Evolutionary conservation across 441 rosid genomes (phyloP).

Genomic region (Populus trichocarpa): DNA sequence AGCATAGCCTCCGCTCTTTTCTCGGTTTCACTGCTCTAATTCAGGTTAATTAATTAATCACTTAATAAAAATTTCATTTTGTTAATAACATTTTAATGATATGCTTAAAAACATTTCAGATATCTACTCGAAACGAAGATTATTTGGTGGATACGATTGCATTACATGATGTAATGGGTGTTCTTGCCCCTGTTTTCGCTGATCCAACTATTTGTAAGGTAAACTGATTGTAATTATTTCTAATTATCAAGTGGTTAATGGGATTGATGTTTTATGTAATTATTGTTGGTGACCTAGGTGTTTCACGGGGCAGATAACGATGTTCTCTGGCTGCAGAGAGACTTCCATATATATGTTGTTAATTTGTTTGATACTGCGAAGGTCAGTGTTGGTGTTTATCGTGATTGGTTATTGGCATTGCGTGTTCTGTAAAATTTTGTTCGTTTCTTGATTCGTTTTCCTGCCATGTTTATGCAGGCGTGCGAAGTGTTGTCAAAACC

Average conservation of each 20-base stretch:
- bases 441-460: slow-evolving; percentile 5
- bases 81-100: background rate
- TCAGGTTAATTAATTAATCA: slow-evolving; percentile 48
- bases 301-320: slow-evolving; percentile 99
- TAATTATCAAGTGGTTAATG: background rate
- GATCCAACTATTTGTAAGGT: slow-evolving; percentile 88
- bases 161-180: slow-evolving; percentile 71
- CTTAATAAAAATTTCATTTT: background rate
- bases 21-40: slow-evolving; percentile 87
- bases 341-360: slow-evolving; percentile 88
- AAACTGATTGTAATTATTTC: background rate
- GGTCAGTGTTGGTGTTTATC: slow-evolving; percentile 37
- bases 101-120: slow-evolving; percentile 30
- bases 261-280: background rate
- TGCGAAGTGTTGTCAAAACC: slow-evolving; percentile 88
- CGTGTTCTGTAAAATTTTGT: background rate
- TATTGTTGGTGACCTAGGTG: slow-evolving; percentile 45
- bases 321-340: slow-evolving; percentile 93
- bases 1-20: slow-evolving; percentile 79
- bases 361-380: slow-evolving; percentile 94
- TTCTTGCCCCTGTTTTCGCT: slow-evolving; percentile 70
- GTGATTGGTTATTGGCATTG: background rate
- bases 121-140: slow-evolving; percentile 61
- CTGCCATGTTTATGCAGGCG: slow-evolving; percentile 49
- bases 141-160: slow-evolving; percentile 79